Evolutionary conservation across 2,329 filamentous ascomycete species (phyloP), one percentile per base, ranked within the genome.

Genomic region (Rachicladosporium sp.): DNA sequence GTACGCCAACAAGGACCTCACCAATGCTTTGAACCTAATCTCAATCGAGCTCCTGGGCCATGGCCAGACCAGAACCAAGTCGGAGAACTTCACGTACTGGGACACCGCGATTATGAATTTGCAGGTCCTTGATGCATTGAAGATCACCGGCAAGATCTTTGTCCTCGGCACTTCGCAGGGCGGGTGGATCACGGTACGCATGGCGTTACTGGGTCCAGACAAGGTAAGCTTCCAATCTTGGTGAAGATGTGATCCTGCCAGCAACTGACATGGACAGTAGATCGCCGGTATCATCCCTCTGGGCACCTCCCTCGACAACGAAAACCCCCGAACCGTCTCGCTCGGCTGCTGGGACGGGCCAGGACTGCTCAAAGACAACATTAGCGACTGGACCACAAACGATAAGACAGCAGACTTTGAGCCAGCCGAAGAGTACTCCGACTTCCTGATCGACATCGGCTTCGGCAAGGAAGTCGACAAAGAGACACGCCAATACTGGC

Each of bases 41-140:
- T 66, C 69, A 10, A 67, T 73, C 42, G 69, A 73, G 50, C 61
- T 64, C 9, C 59, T 71, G n/a, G 69, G 69, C 23, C 69, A 72
- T 47, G 69, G 69, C 8, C 50, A 62, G 40, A 71, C 69, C 2
- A 56, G 61, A 10, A 60, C 61, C 4, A 51, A 54, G 12, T 47
- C 52, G 4, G 61, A 67, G 42, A 59, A 68, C 35, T 73, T 63
- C 49, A 72, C 68, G 10, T 72, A 72, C 50, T 72, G 69, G 69
- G 69, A 71, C 47, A 64, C 66, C 0, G 68, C 68, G 2, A 59
- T 63, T 41, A 70, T 62, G 56, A 57, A 54, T 38, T 29, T 62
- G 15, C 55, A 61, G 43, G 59, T 61, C 9, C 46, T 63, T 46
- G 53, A 60, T 19, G 47, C 44, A 2, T 40, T 69, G 6, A 55